phyloP scores from a whole-genome alignment of 768 basidiomycete genomes.

The Mycena rosella region DNA sequence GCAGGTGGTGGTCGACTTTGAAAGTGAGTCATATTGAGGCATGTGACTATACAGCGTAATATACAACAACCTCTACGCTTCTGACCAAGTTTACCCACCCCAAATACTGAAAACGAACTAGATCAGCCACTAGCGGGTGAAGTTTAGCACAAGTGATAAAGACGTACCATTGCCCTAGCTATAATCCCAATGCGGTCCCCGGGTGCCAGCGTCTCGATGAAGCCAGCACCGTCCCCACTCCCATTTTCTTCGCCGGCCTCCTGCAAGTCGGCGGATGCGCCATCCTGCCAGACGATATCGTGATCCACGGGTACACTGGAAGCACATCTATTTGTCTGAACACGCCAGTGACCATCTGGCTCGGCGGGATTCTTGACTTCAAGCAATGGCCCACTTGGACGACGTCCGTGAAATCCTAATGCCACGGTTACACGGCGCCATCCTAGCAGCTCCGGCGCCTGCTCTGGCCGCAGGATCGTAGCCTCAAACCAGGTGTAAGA shows the following conservation, averaged over 20 bases:
- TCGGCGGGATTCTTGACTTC: neutral
- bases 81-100: too few species aligned
- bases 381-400: neutral
- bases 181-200: neutral
- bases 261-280: too few species aligned
- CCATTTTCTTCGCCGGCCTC: neutral
- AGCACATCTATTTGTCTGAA: slow-evolving; percentile 21
- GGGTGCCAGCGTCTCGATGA: slow-evolving; percentile 1
- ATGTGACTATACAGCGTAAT: too few species aligned
- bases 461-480: slow-evolving; percentile 28
- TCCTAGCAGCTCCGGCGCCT: neutral
- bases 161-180: neutral
- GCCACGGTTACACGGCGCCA: neutral
- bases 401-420: neutral
- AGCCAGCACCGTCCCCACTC: slow-evolving; percentile 22
- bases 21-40: too few species aligned
- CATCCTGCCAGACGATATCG: slow-evolving; percentile 3
- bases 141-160: too few species aligned
- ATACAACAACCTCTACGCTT: too few species aligned
- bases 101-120: too few species aligned
- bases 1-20: neutral
- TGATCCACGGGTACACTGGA: neutral
- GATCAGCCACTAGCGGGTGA: too few species aligned
- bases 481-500: slow-evolving; percentile 44
- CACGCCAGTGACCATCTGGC: neutral